These are phyloP conservation scores for Collybia mongolica DNA, from an alignment of 768 basidiomycete species.

Conservation along the genomic window DNA sequence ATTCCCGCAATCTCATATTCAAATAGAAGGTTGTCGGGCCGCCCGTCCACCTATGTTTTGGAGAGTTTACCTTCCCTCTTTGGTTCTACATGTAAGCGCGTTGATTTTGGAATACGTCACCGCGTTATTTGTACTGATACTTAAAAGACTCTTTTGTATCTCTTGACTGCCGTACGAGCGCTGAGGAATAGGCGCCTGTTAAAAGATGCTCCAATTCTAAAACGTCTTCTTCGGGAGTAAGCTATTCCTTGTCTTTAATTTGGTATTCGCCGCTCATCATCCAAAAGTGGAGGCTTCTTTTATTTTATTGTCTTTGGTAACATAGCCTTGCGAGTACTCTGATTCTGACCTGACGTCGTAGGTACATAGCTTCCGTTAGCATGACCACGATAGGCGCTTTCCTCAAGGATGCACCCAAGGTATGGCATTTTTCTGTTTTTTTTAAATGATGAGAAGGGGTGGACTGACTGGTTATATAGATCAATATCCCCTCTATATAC, in stretches of 20 bases:
- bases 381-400: conserved; percentile 33
- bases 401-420: conserved; percentile 25
- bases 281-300: conserved; percentile 36
- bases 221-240: conserved; percentile 39
- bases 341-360: background rate
- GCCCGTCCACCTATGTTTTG: conserved; percentile 28
- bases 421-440: too few relatives aligned
- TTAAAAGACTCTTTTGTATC: conserved; percentile 31
- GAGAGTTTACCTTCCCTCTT: conserved; percentile 33
- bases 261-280: background rate
- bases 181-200: conserved; percentile 29
- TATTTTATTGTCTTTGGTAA: conserved; percentile 40
- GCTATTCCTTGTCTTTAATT: conserved; percentile 6
- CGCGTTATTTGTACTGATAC: background rate
- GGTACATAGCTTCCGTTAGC: conserved; percentile 25
- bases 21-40: conserved; percentile 29
- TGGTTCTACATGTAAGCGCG: conserved; percentile 33
- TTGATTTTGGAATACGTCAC: background rate
- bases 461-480: conserved; percentile 14
- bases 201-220: conserved; percentile 27
- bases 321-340: background rate
- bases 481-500: conserved; percentile 36
- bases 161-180: conserved; percentile 32
- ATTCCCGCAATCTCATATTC: conserved; percentile 2
- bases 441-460: background rate